A percentile compares a stretch with the other conserved stretches of the same genome.
These are phyloP conservation scores for Amaranthus hypochondriacus DNA, from an alignment of 148 eudicot species.

Conservation along the genomic window DNA sequence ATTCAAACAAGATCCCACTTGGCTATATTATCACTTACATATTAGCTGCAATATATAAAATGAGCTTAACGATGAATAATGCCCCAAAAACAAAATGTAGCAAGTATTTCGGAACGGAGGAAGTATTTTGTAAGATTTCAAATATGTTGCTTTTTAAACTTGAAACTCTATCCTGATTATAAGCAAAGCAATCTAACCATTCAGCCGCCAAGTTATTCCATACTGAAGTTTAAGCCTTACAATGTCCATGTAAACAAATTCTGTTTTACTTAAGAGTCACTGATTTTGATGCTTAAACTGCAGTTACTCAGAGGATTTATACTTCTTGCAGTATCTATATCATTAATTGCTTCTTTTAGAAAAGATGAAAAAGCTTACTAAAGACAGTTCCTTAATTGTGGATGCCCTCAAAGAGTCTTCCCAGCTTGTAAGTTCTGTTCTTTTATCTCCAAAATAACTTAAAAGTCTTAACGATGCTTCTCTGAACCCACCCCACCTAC, in stretches of 20 bases:
- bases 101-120: no score
- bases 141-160: background rate
- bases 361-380: slow-evolving; percentile 72
- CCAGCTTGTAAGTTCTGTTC: slow-evolving; percentile 56
- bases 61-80: no score
- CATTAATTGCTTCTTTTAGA: slow-evolving; percentile 71
- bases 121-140: no score
- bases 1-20: no score
- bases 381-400: slow-evolving; percentile 50
- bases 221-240: background rate
- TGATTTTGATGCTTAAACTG: slow-evolving; percentile 8
- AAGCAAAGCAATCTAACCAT: background rate
- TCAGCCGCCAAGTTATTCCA: background rate
- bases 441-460: background rate
- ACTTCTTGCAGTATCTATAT: slow-evolving; percentile 72
- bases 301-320: slow-evolving; percentile 21
- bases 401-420: slow-evolving; percentile 78
- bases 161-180: background rate
- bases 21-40: no score
- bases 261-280: slow-evolving; percentile 5
- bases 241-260: background rate
- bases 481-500: background rate
- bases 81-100: no score
- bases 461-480: background rate
- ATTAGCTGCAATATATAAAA: no score